Evolutionary conservation across 2,329 filamentous ascomycete genomes (phyloP).

Genomic region (Cucurbitaria berberidis): DNA sequence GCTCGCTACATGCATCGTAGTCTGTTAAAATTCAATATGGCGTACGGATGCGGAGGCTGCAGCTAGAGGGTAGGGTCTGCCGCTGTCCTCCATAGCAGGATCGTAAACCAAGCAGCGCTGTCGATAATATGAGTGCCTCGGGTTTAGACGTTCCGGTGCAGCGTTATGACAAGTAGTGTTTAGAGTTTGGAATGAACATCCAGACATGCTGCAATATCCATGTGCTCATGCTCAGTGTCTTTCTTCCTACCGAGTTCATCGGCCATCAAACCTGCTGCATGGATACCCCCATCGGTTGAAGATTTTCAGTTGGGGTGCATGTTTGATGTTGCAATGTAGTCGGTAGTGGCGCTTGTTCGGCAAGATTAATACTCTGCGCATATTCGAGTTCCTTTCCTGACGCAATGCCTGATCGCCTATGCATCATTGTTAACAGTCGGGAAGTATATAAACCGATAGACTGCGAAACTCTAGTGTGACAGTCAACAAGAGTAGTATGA

Average conservation of each 20-base stretch:
- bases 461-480: too few relatives aligned
- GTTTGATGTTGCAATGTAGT: not conserved
- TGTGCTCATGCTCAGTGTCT: not conserved
- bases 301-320: not conserved
- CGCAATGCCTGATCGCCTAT: too few relatives aligned
- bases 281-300: not conserved
- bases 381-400: too few relatives aligned
- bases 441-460: too few relatives aligned
- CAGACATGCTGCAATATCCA: not conserved
- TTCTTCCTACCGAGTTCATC: not conserved
- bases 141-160: conserved; percentile 10
- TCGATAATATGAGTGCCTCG: not conserved
- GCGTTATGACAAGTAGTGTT: conserved; percentile 5
- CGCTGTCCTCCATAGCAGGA: not conserved
- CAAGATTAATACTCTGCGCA: too few relatives aligned
- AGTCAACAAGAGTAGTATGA: too few relatives aligned
- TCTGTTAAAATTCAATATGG: not conserved
- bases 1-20: not conserved
- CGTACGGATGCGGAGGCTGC: not conserved
- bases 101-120: not conserved
- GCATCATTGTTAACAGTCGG: too few relatives aligned
- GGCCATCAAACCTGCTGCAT: not conserved
- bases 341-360: too few relatives aligned
- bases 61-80: not conserved
- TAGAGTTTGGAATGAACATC: not conserved